Evolutionary conservation across 2,329 filamentous ascomycete genomes (phyloP).

Genomic region (Diaporthe citriasiana): DNA sequence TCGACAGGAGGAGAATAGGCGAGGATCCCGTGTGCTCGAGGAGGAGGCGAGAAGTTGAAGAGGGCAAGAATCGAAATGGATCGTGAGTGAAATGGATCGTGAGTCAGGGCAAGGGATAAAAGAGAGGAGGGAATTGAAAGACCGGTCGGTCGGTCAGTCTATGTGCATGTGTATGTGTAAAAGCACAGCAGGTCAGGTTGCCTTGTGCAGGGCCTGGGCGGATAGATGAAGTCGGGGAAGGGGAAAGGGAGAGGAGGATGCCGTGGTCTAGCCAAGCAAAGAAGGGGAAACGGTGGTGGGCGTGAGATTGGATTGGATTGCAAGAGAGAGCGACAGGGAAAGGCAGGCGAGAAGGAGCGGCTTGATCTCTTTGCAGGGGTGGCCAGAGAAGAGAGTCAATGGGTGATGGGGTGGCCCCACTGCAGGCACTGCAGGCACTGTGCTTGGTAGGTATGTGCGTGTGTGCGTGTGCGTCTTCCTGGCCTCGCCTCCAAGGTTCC

Average conservation of each 20-base stretch:
- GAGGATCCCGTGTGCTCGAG: conserved; percentile 23
- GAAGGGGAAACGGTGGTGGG: conserved; percentile 41
- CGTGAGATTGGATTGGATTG: conserved; percentile 38
- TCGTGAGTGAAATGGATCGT: conserved; percentile 32
- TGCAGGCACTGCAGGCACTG: conserved; percentile 26
- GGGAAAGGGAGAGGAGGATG: conserved; percentile 33
- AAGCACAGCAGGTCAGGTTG: conserved; percentile 15
- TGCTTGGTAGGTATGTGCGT: neutral
- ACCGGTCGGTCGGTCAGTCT: conserved; percentile 16
- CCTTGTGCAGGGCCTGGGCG: conserved; percentile 34
- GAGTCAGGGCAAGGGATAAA: conserved; percentile 38
- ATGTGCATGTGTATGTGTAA: conserved; percentile 8
- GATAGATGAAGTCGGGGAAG: conserved; percentile 38
- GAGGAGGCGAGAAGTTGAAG: conserved; percentile 17
- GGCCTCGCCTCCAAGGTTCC: neutral
- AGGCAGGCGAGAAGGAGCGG: conserved; percentile 37
- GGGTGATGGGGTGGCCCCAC: conserved; percentile 22
- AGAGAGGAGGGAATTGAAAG: conserved; percentile 43
- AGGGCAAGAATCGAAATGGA: conserved; percentile 14
- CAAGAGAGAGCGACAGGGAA: conserved; percentile 26
- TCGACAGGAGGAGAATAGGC: conserved; percentile 24
- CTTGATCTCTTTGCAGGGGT: conserved; percentile 30
- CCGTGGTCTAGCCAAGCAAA: conserved; percentile 37
- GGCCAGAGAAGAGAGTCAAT: conserved; percentile 15
- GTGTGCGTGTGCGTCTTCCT: neutral